Conservation (phyloP, 192 early-diverging fungal genomes). For the Podila horticola region DNA sequence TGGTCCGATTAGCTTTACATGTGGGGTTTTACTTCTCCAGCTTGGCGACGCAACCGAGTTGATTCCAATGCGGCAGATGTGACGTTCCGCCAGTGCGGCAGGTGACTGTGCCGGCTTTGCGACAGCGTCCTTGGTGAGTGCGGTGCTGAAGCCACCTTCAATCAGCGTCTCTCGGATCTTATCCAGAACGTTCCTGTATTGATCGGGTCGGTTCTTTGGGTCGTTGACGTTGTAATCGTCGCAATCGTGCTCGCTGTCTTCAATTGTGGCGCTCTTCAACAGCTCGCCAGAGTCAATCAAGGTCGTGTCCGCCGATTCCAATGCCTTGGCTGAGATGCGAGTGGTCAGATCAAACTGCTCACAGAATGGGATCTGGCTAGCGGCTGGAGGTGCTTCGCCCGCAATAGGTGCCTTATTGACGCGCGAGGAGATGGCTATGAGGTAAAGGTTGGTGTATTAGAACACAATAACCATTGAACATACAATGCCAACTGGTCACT, state of each 20-base stretch:
- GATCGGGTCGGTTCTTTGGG: constrained; percentile 26
- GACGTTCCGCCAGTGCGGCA: constrained; percentile 57
- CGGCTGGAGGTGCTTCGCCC: constrained; percentile 2
- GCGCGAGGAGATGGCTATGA: constrained; percentile 27
- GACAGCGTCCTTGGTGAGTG: constrained; percentile 28
- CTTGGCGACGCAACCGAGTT: constrained; percentile 83
- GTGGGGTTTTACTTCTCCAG: constrained; percentile 73
- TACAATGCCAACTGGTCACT: not conserved
- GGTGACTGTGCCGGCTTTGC: constrained; percentile 38
- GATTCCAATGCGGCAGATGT: constrained; percentile 83
- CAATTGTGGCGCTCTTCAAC: constrained; percentile 14
- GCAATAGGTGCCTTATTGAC: constrained; percentile 10
- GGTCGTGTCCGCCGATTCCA: constrained; percentile 66
- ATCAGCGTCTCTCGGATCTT: constrained; percentile 68
- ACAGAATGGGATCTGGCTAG: constrained; percentile 70
- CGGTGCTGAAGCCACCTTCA: constrained; percentile 74
- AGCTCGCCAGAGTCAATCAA: constrained; percentile 57
- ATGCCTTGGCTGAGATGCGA: constrained; percentile 64
- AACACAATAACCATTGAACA: not conserved
- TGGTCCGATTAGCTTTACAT: constrained; percentile 47
- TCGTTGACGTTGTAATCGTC: not conserved
- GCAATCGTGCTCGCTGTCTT: constrained; percentile 25
- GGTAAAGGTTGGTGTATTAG: not conserved
- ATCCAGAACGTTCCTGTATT: constrained; percentile 54
- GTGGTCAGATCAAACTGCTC: constrained; percentile 89